Percentiles rank a stretch among this genome's conserved stretches.
Conservation (phyloP, 2,329 filamentous ascomycete species). For the Diaporthe caulivora region DNA sequence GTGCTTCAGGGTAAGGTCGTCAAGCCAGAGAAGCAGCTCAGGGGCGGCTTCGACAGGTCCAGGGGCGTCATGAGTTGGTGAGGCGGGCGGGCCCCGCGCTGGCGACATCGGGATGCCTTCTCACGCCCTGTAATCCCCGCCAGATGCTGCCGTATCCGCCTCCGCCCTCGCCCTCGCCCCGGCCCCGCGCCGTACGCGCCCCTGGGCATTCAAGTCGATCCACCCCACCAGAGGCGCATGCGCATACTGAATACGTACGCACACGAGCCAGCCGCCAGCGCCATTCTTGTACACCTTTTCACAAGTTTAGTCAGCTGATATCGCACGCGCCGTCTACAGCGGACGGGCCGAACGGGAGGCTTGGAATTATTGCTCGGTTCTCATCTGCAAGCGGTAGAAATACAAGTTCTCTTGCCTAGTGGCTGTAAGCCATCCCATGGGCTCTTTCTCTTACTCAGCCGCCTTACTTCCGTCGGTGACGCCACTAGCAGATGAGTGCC, state of each 20-base stretch:
- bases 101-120: neutral
- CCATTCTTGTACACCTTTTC: neutral
- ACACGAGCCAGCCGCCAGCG: neutral
- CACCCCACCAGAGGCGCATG: neutral
- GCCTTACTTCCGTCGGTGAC: constrained; percentile 17
- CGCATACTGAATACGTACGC: neutral
- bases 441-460: constrained; percentile 36
- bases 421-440: constrained; percentile 32
- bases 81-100: neutral
- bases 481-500: neutral
- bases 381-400: constrained; percentile 31
- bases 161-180: too few species aligned
- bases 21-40: constrained; percentile 86
- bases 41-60: constrained; percentile 89
- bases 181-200: neutral
- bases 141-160: neutral
- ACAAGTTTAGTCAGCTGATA: neutral
- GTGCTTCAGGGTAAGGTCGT: constrained; percentile 94
- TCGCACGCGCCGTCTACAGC: neutral
- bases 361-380: neutral
- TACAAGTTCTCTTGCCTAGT: constrained; percentile 25
- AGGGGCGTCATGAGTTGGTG: constrained; percentile 91
- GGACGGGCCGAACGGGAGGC: neutral
- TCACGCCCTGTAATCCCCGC: neutral
- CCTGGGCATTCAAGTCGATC: neutral